Percentiles rank a stretch among this genome's conserved stretches.
These are phyloP conservation scores for Penicillium samsonianum DNA, from an alignment of 495 filamentous ascomycete genomes.

Conservation along the genomic window DNA sequence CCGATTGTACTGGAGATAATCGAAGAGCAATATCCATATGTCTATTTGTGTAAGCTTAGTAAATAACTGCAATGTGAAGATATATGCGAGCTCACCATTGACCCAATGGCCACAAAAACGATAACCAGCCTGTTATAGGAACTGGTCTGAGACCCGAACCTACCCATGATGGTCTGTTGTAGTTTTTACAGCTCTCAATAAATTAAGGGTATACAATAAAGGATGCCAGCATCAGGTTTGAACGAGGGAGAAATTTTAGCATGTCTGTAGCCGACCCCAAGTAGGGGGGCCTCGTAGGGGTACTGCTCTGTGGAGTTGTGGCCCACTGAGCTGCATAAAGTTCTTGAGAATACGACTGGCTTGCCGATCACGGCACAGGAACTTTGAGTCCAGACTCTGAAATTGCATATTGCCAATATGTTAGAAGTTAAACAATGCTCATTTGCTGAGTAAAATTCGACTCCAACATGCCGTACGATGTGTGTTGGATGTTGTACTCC, in stretches of 20 bases:
- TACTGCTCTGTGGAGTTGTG: constrained; percentile 12
- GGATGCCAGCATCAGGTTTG: background rate
- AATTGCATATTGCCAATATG: no score
- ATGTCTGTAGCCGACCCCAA: constrained; percentile 4
- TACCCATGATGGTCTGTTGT: constrained; percentile 6
- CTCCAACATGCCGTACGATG: no score
- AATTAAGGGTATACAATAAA: background rate
- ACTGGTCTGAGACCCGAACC: constrained; percentile 34
- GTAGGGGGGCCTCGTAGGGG: constrained; percentile 4
- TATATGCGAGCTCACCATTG: constrained; percentile 29
- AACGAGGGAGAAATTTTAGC: background rate
- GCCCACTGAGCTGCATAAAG: constrained; percentile 12
- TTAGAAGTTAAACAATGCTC: no score
- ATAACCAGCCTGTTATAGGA: constrained; percentile 38
- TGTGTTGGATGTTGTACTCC: no score
- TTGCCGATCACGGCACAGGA: constrained; percentile 12
- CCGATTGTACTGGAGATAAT: constrained; percentile 55
- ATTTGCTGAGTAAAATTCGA: no score
- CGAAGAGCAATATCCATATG: constrained; percentile 51
- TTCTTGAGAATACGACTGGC: constrained; percentile 6
- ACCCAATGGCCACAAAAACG: constrained; percentile 42
- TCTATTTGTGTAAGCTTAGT: constrained; percentile 19
- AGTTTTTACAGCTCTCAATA: background rate
- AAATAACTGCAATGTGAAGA: background rate
- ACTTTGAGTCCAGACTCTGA: background rate